phyloP scores from a whole-genome alignment of 352 stramenopile species.

The Pythium oligandrum region DNA sequence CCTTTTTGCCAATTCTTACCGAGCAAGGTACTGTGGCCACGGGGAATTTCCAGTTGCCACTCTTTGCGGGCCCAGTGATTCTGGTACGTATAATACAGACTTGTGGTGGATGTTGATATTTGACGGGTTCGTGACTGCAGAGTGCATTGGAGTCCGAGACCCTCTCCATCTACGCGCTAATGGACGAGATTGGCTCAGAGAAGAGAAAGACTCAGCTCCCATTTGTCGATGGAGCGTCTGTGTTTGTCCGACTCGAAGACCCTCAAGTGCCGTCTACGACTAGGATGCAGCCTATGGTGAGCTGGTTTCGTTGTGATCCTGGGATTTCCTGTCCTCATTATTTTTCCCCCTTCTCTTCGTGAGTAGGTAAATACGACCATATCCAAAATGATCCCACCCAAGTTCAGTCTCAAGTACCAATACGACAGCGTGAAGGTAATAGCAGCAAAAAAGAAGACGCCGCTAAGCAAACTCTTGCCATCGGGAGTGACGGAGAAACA shows the following conservation, averaged over 20 bases:
- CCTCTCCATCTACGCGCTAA: slow-evolving; percentile 16
- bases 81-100: slow-evolving; percentile 25
- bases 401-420: slow-evolving; percentile 32
- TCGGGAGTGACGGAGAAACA: slow-evolving; percentile 28
- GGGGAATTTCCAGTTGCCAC: slow-evolving; percentile 45
- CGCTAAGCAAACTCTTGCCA: slow-evolving; percentile 49
- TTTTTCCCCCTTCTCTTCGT: background rate
- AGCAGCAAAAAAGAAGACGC: slow-evolving; percentile 55
- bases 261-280: slow-evolving; percentile 36
- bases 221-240: slow-evolving; percentile 38
- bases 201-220: slow-evolving; percentile 36
- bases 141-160: slow-evolving; percentile 22
- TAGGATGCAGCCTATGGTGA: slow-evolving; percentile 31
- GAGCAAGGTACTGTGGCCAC: slow-evolving; percentile 27
- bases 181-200: slow-evolving; percentile 36
- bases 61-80: slow-evolving; percentile 61
- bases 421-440: slow-evolving; percentile 44
- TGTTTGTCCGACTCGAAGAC: slow-evolving; percentile 66
- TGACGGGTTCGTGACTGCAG: slow-evolving; percentile 14
- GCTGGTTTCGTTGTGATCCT: slow-evolving; percentile 4
- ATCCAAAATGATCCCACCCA: slow-evolving; percentile 44
- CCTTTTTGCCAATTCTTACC: slow-evolving; percentile 50
- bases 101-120: background rate
- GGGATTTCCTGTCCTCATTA: background rate
- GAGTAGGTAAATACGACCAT: slow-evolving; percentile 7